phyloP scores from a whole-genome alignment of 2,329 filamentous ascomycete genomes.

The Arachnopeziza araneosa region DNA sequence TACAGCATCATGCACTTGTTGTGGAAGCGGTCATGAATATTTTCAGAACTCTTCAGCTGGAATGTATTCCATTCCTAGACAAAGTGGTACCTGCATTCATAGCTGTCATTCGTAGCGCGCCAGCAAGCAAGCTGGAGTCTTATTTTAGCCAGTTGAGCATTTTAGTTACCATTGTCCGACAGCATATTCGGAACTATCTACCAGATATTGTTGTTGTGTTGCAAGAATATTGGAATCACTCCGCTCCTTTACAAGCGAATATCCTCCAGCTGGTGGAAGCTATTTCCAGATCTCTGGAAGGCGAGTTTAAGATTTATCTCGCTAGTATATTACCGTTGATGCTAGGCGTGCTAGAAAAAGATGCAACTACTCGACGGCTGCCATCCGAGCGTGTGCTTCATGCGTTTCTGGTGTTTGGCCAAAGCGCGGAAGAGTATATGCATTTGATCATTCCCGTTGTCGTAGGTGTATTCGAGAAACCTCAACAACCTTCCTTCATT shows the following conservation, averaged over 20 bases:
- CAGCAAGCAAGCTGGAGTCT: constrained; percentile 74
- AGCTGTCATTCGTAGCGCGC: constrained; percentile 77
- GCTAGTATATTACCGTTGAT: constrained; percentile 85
- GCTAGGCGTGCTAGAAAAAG: constrained; percentile 88
- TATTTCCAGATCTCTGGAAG: constrained; percentile 87
- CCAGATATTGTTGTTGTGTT: constrained; percentile 81
- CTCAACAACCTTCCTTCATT: constrained; percentile 71
- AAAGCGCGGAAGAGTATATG: constrained; percentile 98
- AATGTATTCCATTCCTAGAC: constrained; percentile 91
- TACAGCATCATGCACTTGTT: constrained; percentile 86
- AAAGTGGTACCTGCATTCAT: constrained; percentile 94
- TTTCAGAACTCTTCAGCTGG: constrained; percentile 90
- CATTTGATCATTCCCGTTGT: constrained; percentile 96
- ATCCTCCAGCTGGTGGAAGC: constrained; percentile 90
- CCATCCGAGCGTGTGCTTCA: constrained; percentile 89
- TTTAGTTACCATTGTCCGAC: constrained; percentile 88
- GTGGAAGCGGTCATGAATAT: constrained; percentile 99
- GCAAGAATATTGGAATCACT: constrained; percentile 83
- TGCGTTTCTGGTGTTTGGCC: constrained; percentile 91
- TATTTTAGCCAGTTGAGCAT: constrained; percentile 97
- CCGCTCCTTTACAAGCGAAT: constrained; percentile 77
- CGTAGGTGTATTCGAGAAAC: constrained; percentile 88
- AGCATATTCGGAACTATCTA: constrained; percentile 90
- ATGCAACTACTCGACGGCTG: constrained; percentile 66
- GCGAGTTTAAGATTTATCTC: constrained; percentile 96